Percentiles rank a stretch among this genome's conserved stretches.
phyloP scores from a whole-genome alignment of 352 stramenopile genomes.

The Globisporangium iwayamae region DNA sequence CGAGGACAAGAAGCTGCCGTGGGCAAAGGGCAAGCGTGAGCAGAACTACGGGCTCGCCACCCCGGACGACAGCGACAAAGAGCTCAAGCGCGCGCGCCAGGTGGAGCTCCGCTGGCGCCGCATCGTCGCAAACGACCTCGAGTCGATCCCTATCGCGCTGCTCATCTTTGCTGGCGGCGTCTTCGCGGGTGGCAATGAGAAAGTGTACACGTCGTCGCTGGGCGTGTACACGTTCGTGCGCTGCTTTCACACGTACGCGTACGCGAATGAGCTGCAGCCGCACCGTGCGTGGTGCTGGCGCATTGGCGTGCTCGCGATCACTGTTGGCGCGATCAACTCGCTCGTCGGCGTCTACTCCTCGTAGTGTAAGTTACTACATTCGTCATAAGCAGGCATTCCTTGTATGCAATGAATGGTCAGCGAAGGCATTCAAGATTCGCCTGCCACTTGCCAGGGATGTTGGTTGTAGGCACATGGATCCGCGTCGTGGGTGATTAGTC shows the following conservation, averaged over 20 bases:
- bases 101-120: slow-evolving; percentile 38
- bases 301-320: slow-evolving; percentile 24
- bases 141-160: slow-evolving; percentile 40
- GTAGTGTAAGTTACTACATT: neutral
- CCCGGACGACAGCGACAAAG: slow-evolving; percentile 20
- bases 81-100: slow-evolving; percentile 21
- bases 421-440: too few relatives aligned
- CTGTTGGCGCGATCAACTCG: slow-evolving; percentile 30
- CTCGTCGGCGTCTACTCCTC: slow-evolving; percentile 14
- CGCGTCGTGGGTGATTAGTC: too few relatives aligned
- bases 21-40: slow-evolving; percentile 33
- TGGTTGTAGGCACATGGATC: too few relatives aligned
- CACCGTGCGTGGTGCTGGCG: slow-evolving; percentile 36
- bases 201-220: slow-evolving; percentile 25
- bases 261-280: slow-evolving; percentile 42
- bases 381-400: too few relatives aligned
- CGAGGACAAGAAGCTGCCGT: slow-evolving; percentile 43
- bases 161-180: slow-evolving; percentile 32
- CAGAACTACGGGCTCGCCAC: slow-evolving; percentile 28
- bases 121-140: slow-evolving; percentile 46
- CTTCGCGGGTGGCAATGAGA: slow-evolving; percentile 25
- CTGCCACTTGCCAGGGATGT: too few relatives aligned
- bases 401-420: too few relatives aligned
- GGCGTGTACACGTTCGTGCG: slow-evolving; percentile 34
- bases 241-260: slow-evolving; percentile 39